Evolutionary conservation across 495 filamentous ascomycete species (phyloP), one percentile per base, ranked within the genome.

Genomic region (Corynascus novoguineensis): DNA sequence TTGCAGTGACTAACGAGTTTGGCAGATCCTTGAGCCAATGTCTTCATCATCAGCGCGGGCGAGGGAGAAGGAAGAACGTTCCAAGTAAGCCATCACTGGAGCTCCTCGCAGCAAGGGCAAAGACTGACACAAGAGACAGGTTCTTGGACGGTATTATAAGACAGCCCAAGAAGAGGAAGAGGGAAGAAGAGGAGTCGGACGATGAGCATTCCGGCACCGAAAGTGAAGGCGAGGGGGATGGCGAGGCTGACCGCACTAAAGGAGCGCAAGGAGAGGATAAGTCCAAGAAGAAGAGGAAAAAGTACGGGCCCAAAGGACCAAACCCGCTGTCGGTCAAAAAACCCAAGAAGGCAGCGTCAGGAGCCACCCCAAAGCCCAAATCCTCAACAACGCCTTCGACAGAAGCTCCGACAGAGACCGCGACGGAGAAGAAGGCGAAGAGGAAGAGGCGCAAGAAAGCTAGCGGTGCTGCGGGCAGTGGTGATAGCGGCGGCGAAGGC

Each of bases 251-350:
- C 24, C 58, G 35, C 12, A 32, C 49, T 63, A 73, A 59, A 34
- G 62, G 60, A 12, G 65, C 62, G 4, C 70, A 45, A 19, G 57
- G 58, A 41, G 61, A 64, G 15, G 59, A 53, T 5, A 66, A 64
- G 44, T 48, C 42, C 62, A 84, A 82, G 70, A 86, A 83, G 65
- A 87, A 80, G 62, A 86, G 77, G 61, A 73, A 69, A 50, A 44
- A 7, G 10, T 77, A 82, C 58, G 91, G 92, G 19, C 78, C 75
- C 0, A 97, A 92, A 71, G 86, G 78, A 8, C 90, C 92, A 9
- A 98, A 98, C 76, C 93, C 93, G 10, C 75, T 97, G 60, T 85
- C 90, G 57, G 74, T 95, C 61, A 95, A 89, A 78, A 98, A 96
- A 74, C 47, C 60, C 35, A 71, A 68, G 58, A 66, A 59, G 58